Base-by-base conservation (phyloP, 176 grass and related monocot genomes). In the Areca catechu region DNA sequence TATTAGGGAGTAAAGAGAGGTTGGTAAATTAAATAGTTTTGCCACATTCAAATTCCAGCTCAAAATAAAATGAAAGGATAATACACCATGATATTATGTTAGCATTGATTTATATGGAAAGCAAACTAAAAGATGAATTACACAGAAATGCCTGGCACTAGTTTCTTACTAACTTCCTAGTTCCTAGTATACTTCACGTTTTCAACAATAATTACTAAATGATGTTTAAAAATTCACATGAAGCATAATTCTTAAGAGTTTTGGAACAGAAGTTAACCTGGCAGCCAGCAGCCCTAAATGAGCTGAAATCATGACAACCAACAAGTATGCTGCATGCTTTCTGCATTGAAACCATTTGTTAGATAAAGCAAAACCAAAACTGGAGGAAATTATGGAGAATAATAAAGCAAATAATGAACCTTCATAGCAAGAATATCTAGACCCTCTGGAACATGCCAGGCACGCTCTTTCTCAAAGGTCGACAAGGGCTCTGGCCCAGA, bases 221-320 rank as follows among this genome's bases (percentile, higher is more conserved):
- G 9, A 43, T 43, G 34, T 43, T 43, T 43, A 43, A 14, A 43
- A 43, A 43, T 2, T 43, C 34, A 10, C 34, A 14, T 14, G 9
- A 43, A 10, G 3, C 9, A 12, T 43, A 6, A 43, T 43, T 43
- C 7, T 72, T 4, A 48, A 55, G 4, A 76, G 18, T 53, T 77
- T 67, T 58, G 69, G 83, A 81, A 56, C 4, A 67, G 60, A 56
- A 69, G 20, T 51, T 34, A 43, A 96, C 92, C 93, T 97, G 93
- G 71, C 93, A 97, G 70, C 83, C 93, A 75, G 76, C 58, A 66
- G 93, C 83, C 64, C 84, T 80, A 84, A 97, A 97, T 71, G 87
- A 92, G 77, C 93, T 97, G 66, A 97, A 97, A 92, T 97, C 87
- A 78, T 91, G 87, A 83, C 74, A 58, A 15, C 87, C 93, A 74